These are phyloP conservation scores for Grammothele lineata DNA, from an alignment of 768 basidiomycete species.

Conservation along the genomic window DNA sequence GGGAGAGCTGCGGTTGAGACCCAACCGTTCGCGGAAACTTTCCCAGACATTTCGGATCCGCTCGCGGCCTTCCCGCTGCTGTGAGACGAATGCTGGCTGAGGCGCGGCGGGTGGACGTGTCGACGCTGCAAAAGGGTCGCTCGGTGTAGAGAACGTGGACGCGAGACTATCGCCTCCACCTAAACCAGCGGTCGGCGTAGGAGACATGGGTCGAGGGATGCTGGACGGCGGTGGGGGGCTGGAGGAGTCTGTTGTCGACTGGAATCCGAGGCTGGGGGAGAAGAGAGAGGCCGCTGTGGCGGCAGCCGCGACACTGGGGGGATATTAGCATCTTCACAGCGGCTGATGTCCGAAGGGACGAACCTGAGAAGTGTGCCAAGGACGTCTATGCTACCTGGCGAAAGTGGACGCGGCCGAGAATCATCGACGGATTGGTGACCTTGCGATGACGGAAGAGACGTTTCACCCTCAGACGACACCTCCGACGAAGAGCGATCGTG, in stretches of 20 bases:
- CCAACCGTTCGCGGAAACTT: conserved; percentile 63
- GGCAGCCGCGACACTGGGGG: conserved; percentile 81
- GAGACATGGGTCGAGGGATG: conserved; percentile 32
- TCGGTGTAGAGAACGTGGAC: no score
- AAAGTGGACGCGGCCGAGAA: conserved; percentile 38
- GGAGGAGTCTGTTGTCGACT: conserved; percentile 8
- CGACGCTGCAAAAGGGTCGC: no score
- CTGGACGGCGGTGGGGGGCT: conserved; percentile 15
- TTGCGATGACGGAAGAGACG: conserved; percentile 4
- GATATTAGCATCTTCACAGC: no score
- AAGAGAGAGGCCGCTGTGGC: conserved; percentile 85
- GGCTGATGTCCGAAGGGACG: conserved; percentile 19
- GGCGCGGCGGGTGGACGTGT: no score
- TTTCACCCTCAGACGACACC: no score
- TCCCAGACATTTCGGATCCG: conserved; percentile 66
- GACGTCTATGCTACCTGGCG: conserved; percentile 76
- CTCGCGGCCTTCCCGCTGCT: conserved; percentile 23
- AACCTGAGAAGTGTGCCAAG: conserved; percentile 80
- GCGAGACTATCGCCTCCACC: conserved; percentile 18
- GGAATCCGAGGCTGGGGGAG: conserved; percentile 46
- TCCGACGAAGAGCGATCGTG: no score
- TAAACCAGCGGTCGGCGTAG: conserved; percentile 38
- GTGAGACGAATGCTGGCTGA: no score
- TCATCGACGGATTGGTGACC: conserved; percentile 10
- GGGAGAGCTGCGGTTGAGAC: conserved; percentile 29